Conservation (phyloP, 116 monocot species). For the Thalassia testudinum region DNA sequence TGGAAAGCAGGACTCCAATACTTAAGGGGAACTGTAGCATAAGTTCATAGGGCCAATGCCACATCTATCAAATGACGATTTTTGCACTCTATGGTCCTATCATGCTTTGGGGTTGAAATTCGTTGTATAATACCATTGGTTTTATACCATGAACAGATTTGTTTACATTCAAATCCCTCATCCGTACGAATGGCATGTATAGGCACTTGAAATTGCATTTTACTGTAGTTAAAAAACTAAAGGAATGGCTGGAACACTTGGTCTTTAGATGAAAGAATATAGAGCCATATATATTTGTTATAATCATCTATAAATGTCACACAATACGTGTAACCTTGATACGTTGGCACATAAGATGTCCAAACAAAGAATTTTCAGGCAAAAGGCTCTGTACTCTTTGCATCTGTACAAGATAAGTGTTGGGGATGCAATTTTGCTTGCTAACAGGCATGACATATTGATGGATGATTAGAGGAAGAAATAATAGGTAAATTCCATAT, state of each 20-base stretch:
- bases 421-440: neutral
- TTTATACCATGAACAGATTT: neutral
- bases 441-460: neutral
- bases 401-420: neutral
- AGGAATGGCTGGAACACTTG: neutral
- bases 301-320: constrained; percentile 1
- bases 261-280: neutral
- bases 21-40: neutral
- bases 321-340: neutral
- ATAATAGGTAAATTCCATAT: neutral
- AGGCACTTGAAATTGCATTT: neutral
- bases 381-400: neutral
- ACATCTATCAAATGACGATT: neutral
- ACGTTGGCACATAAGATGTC: neutral
- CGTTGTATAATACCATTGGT: neutral
- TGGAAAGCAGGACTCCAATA: neutral
- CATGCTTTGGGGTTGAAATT: neutral
- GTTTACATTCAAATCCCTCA: neutral
- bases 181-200: too few relatives aligned
- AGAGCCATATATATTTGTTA: neutral
- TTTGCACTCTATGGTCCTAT: neutral
- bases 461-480: neutral
- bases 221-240: neutral
- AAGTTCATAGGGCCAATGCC: neutral
- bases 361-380: neutral